Base-by-base conservation (phyloP, 371 early-diverging fungal genomes). In the Dinochytrium kinnereticum region DNA sequence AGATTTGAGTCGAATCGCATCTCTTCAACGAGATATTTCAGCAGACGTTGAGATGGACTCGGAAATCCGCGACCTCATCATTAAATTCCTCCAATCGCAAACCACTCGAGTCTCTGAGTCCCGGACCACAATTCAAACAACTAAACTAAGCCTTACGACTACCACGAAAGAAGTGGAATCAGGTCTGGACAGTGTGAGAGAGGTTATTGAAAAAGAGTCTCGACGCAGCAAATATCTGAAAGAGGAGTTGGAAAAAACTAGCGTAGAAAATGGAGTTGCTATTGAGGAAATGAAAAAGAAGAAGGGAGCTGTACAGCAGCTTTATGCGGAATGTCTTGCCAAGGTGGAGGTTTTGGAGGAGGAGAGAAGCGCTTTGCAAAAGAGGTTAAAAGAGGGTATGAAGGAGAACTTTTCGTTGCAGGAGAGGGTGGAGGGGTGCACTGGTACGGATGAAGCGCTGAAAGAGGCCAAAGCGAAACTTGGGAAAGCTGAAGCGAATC, bases 11-110 rank as follows among this genome's bases (percentile, higher is more conserved):
- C 10, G 44, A 19, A 66, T 66, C 26, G 66, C 5, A 28, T 21
- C 44, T 1, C 44, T 66, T 10, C 38, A 40, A 44, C 5, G 19
- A 26, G 66, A 66, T 2, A 40, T 66, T 7, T 37, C 66, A 24
- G 44, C 66, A 21, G 66, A 66, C 44, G 28, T 37, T 33, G 66
- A 66, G 3, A 44, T 66, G 39, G 66, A 66, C 2, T 40, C 66
- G 5, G 66, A 66, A 21, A 40, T 66, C 2, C 2, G 44, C 13
- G 44, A 66, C 24, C 30, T 66, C 2, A 66, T 66, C 30, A 19
- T 44, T 2, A 37, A 37, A 30, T 44, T 66, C 66, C 44, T 66
- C 19, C 66, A 66, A 2, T 66, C 66, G 2, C 66, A 66, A 28
- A 44, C 38, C 21, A 33, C 44, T 2, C 38, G 66, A 44, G 66